Percentiles rank a stretch among this genome's conserved stretches.
phyloP scores from a whole-genome alignment of 192 early-diverging fungal species.

The Coemansia sp. region DNA sequence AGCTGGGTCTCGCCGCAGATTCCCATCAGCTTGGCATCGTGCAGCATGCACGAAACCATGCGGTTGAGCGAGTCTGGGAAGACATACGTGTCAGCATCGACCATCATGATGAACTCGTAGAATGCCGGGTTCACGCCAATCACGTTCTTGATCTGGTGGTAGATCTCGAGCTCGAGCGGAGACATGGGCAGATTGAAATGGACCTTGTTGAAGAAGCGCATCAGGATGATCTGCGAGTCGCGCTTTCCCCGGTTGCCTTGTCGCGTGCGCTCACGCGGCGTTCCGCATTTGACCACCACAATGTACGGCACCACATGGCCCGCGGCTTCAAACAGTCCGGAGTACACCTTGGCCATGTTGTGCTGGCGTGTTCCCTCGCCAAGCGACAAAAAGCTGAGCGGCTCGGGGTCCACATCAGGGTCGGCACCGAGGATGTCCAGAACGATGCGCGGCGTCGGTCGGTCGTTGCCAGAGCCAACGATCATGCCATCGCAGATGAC shows the following conservation, averaged over 20 bases:
- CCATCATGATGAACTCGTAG: conserved; percentile 98
- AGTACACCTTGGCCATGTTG: conserved; percentile 97
- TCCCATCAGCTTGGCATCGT: conserved; percentile 93
- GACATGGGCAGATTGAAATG: conserved; percentile 93
- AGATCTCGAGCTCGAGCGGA: conserved; percentile 96
- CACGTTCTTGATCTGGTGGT: conserved; percentile 98
- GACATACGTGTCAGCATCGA: conserved; percentile 97
- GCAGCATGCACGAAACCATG: conserved; percentile 92
- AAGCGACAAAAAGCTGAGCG: conserved; percentile 82
- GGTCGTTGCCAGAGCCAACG: conserved; percentile 93
- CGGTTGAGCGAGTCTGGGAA: conserved; percentile 92
- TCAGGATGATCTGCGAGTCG: conserved; percentile 97
- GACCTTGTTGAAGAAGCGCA: conserved; percentile 96
- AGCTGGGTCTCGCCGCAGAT: conserved; percentile 96
- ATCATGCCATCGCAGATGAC: conserved; percentile 97
- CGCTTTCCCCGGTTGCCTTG: conserved; percentile 99
- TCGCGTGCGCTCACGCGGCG: conserved; percentile 73
- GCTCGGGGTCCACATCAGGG: conserved; percentile 78
- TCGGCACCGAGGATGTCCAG: conserved; percentile 97
- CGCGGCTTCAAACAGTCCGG: conserved; percentile 88
- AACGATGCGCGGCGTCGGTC: conserved; percentile 93
- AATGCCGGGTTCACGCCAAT: conserved; percentile 98
- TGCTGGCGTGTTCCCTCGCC: conserved; percentile 87
- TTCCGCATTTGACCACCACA: conserved; percentile 93
- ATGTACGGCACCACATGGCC: conserved; percentile 93